Percentiles rank a stretch among this genome's conserved stretches.
Conservation (phyloP, 2,329 filamentous ascomycete species). For the Diaporthe sp. region DNA sequence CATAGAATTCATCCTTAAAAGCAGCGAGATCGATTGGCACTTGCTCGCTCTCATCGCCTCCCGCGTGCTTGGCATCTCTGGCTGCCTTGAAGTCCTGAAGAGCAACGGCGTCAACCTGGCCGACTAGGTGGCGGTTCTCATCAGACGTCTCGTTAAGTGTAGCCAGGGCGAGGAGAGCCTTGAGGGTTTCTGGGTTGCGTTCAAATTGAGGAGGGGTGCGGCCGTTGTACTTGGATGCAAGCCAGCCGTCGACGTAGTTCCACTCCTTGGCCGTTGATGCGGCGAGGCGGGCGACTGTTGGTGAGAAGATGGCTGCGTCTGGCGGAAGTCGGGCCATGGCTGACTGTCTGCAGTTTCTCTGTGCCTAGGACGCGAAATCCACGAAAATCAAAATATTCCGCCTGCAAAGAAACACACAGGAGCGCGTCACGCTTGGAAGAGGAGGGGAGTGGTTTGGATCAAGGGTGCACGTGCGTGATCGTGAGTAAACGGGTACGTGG, state of each 20-base stretch:
- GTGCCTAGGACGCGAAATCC: neutral
- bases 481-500: neutral
- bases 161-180: conserved; percentile 80
- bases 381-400: too few relatives aligned
- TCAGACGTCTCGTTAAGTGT: conserved; percentile 83
- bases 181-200: conserved; percentile 87
- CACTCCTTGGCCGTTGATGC: conserved; percentile 91
- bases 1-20: conserved; percentile 60
- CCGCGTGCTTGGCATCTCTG: conserved; percentile 52
- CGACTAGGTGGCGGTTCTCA: conserved; percentile 73
- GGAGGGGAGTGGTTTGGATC: neutral
- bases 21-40: conserved; percentile 41
- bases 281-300: conserved; percentile 78
- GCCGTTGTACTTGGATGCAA: conserved; percentile 77
- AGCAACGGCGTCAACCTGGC: conserved; percentile 71
- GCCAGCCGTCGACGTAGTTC: conserved; percentile 89
- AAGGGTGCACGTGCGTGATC: neutral
- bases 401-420: neutral
- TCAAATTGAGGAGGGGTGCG: conserved; percentile 81
- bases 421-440: neutral
- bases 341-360: neutral
- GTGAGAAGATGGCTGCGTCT: conserved; percentile 74
- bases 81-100: conserved; percentile 64
- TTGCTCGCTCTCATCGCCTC: neutral
- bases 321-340: conserved; percentile 56